Conservation (phyloP, 106 monocot genomes). For the Apostasia shenzhenica region DNA sequence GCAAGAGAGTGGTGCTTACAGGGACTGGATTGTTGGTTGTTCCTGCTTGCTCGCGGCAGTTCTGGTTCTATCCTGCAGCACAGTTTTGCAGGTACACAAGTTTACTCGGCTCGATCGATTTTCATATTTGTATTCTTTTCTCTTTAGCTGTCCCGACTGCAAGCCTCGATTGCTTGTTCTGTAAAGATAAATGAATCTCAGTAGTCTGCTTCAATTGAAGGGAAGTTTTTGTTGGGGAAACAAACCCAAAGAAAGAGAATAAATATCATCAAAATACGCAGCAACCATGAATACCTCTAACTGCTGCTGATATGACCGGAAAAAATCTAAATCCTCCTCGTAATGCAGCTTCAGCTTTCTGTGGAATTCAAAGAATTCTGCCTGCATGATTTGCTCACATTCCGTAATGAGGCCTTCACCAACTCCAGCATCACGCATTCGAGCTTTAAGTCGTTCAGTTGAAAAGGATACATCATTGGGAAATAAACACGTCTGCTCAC, state of each 20-base stretch:
- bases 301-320: constrained; percentile 49
- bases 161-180: no score
- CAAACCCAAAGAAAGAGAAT: background rate
- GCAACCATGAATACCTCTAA: constrained; percentile 39
- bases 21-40: constrained; percentile 57
- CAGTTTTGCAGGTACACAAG: constrained; percentile 50
- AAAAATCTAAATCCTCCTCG: constrained; percentile 51
- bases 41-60: constrained; percentile 36
- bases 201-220: no score
- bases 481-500: constrained; percentile 20
- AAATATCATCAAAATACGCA: background rate
- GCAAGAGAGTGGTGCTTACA: background rate
- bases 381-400: constrained; percentile 77
- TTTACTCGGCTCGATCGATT: background rate
- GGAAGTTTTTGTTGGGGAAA: no score
- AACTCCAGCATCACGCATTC: constrained; percentile 67
- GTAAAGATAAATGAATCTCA: no score
- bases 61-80: constrained; percentile 43
- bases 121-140: background rate
- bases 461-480: constrained; percentile 53
- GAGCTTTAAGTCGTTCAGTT: constrained; percentile 66
- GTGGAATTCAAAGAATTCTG: constrained; percentile 58
- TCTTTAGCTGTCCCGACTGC: background rate
- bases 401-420: constrained; percentile 58
- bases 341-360: constrained; percentile 46